Evolutionary conservation across 495 filamentous ascomycete species (phyloP).

Genomic region (Neurospora sublineolata): DNA sequence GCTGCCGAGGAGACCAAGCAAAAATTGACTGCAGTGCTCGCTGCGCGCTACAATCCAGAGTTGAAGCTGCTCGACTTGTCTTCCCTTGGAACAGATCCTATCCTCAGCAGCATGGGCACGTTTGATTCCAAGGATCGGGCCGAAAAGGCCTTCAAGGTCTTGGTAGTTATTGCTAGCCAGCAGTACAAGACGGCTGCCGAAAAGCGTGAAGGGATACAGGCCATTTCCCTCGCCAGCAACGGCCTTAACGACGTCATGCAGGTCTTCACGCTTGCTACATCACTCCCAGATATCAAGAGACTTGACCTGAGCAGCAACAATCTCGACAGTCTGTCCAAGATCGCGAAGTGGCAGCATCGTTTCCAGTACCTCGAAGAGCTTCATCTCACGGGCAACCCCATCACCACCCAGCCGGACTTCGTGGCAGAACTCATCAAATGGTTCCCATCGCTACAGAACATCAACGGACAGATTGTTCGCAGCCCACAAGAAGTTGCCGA

Average conservation of each 20-base stretch:
- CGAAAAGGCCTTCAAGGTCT: slow-evolving; percentile 77
- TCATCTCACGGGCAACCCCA: slow-evolving; percentile 63
- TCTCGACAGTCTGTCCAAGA: slow-evolving; percentile 53
- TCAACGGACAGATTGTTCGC: slow-evolving; percentile 62
- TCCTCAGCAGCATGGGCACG: slow-evolving; percentile 58
- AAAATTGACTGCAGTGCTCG: slow-evolving; percentile 45
- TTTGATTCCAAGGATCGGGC: slow-evolving; percentile 60
- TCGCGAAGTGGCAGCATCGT: slow-evolving; percentile 66
- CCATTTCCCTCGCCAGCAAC: slow-evolving; percentile 69
- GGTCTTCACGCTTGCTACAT: slow-evolving; percentile 59
- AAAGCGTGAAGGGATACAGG: slow-evolving; percentile 61
- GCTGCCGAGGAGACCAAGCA: slow-evolving; percentile 34
- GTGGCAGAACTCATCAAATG: slow-evolving; percentile 62
- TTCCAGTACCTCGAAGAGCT: slow-evolving; percentile 70
- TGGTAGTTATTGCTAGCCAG: slow-evolving; percentile 70
- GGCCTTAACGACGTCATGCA: slow-evolving; percentile 54
- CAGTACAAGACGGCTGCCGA: slow-evolving; percentile 53
- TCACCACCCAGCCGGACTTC: slow-evolving; percentile 51
- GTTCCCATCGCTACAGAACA: slow-evolving; percentile 63
- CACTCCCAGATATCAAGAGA: slow-evolving; percentile 72
- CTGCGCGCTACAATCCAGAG: slow-evolving; percentile 54
- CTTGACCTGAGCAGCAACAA: slow-evolving; percentile 76
- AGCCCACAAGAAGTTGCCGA: slow-evolving; percentile 54
- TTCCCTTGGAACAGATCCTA: slow-evolving; percentile 54
- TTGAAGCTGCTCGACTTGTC: slow-evolving; percentile 73